A percentile compares a stretch with the other conserved stretches of the same genome.
phyloP scores from a whole-genome alignment of 2,329 filamentous ascomycete genomes.

The Sporothrix dimorphospora region DNA sequence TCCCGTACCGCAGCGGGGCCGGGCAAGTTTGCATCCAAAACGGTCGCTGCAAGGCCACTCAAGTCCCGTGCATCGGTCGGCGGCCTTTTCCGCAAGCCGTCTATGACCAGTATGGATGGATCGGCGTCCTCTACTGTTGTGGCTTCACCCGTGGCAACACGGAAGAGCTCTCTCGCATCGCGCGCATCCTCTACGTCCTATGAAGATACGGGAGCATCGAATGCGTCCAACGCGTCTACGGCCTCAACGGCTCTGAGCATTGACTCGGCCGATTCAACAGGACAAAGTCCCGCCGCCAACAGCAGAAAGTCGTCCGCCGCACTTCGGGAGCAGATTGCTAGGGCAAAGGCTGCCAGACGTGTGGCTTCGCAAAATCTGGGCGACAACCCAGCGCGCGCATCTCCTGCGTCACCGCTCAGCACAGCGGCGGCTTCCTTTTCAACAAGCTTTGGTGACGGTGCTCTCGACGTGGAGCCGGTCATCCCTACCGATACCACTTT shows the following conservation, averaged over 20 bases:
- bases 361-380: constrained; percentile 46
- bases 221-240: constrained; percentile 44
- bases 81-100: constrained; percentile 60
- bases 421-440: constrained; percentile 32
- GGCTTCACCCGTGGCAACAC: constrained; percentile 40
- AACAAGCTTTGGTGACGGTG: background rate
- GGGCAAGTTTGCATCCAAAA: constrained; percentile 52
- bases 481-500: constrained; percentile 55
- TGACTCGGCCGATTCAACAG: constrained; percentile 42
- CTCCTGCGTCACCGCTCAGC: constrained; percentile 37
- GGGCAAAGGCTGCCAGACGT: constrained; percentile 81
- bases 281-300: constrained; percentile 31
- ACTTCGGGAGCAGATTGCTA: constrained; percentile 87
- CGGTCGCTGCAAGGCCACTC: constrained; percentile 49
- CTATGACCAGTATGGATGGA: constrained; percentile 47
- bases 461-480: constrained; percentile 43
- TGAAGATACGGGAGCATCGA: constrained; percentile 44
- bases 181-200: constrained; percentile 46
- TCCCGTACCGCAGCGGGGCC: constrained; percentile 28
- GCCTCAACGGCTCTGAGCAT: constrained; percentile 45
- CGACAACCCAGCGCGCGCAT: background rate
- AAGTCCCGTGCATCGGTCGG: constrained; percentile 58
- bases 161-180: constrained; percentile 47
- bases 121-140: constrained; percentile 28
- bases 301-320: constrained; percentile 73